Base-by-base conservation (phyloP, 2,329 filamentous ascomycete genomes). In the Colletotrichum musicola region DNA sequence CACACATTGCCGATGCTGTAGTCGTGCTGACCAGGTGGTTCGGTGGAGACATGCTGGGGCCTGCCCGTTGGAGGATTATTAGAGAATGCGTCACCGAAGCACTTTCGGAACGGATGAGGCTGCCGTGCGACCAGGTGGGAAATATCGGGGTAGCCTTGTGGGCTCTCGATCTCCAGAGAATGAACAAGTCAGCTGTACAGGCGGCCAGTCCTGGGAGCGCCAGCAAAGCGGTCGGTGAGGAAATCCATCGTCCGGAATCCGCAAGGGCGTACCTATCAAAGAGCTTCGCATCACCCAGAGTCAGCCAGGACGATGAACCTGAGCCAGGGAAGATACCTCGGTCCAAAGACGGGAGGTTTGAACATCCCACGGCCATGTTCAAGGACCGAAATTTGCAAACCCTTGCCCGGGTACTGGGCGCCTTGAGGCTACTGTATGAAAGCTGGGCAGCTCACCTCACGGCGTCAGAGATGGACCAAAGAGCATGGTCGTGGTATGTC, bases 401-500 rank as follows among this genome's bases (percentile, higher is more conserved):
- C 73, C 81, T 96, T 1, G 89, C 88, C 0, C 80, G 91, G 64
- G 78, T 97, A 3, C 82, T 97, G 0, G 90, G 88, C 4, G 90
- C 92, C 0, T 81, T 97, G 64, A 87, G 94, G 70, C 77, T 93
- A 20, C 77, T 97, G 1, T 94, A 89, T 74, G 83, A 86, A 54
- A 95, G 93, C 69, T 97, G 94, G 94, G 84, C 86, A 1, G 80
- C 82, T n/a, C 85, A 88, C 35, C 77, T 97, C 40, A 84, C 80
- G 27, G 80, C 81, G 4, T 83, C 86, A 16, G 93, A 97, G 74
- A 81, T 97, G 60, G 93, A 97, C 76, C 85, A 86, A 70, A 87
- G 90, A 68, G 92, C 93, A 18, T 97, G 93, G 93, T 82, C 82
- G 12, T 97, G 94, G 94, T 97, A 97, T 78, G 83, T 92, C 1